These are phyloP conservation scores for Talaromyces ruber DNA, from an alignment of 495 filamentous ascomycete species.

Conservation along the genomic window DNA sequence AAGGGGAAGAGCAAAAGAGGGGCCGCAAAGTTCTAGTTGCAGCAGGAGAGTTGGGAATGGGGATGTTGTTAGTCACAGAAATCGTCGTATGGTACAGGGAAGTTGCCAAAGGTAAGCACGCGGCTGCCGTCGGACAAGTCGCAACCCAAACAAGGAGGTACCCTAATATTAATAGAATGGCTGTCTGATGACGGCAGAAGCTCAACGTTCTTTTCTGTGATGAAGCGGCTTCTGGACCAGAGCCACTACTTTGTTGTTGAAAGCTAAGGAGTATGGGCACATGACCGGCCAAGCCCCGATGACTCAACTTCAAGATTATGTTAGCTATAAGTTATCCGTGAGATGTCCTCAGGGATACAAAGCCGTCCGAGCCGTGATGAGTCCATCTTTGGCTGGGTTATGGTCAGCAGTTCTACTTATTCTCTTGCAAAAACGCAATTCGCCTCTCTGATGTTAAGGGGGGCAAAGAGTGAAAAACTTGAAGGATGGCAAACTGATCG, in stretches of 20 bases:
- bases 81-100: slow-evolving; percentile 9
- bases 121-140: slow-evolving; percentile 2
- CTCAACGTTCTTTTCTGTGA: not conserved
- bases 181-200: not conserved
- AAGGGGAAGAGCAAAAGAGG: slow-evolving; percentile 13
- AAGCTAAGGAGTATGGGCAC: not conserved
- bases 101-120: not conserved
- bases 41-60: not conserved
- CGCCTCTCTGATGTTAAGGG: not conserved
- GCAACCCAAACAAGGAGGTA: not conserved
- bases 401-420: not conserved
- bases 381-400: not conserved
- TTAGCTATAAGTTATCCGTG: not conserved
- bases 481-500: not conserved
- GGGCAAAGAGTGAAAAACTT: not conserved
- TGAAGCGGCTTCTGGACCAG: not conserved
- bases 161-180: not conserved
- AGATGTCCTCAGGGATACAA: not conserved
- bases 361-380: not conserved
- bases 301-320: not conserved
- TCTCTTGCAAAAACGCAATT: not conserved
- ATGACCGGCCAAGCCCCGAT: not conserved
- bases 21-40: slow-evolving; percentile 16
- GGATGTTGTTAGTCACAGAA: slow-evolving; percentile 42
- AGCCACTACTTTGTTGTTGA: not conserved